A percentile compares a stretch with the other conserved stretches of the same genome.
phyloP scores from a whole-genome alignment of 2,329 filamentous ascomycete genomes.

The Leptodontidium sp. region DNA sequence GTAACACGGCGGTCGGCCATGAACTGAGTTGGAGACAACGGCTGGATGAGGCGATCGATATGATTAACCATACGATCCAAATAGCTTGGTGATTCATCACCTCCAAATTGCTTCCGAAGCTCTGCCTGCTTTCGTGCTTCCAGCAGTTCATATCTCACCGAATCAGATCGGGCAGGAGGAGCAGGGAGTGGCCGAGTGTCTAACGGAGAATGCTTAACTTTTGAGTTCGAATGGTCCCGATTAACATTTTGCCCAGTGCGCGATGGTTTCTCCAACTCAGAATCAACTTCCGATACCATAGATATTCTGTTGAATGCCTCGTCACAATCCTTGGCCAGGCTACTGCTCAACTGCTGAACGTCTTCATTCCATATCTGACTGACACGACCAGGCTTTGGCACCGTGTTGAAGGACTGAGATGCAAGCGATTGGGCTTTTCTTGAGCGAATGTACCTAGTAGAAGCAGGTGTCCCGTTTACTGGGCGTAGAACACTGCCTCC shows the following conservation, averaged over 20 bases:
- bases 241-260: not conserved
- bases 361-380: constrained; percentile 70
- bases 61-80: constrained; percentile 67
- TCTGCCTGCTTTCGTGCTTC: constrained; percentile 44
- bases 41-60: constrained; percentile 63
- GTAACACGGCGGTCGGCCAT: constrained; percentile 50
- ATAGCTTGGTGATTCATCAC: constrained; percentile 53
- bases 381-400: constrained; percentile 32
- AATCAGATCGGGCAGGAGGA: constrained; percentile 43
- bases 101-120: constrained; percentile 40
- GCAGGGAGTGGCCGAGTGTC: constrained; percentile 44
- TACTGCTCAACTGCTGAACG: constrained; percentile 81
- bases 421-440: constrained; percentile 36
- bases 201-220: constrained; percentile 32
- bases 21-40: constrained; percentile 38
- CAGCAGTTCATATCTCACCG: constrained; percentile 43
- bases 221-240: constrained; percentile 7
- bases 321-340: constrained; percentile 89
- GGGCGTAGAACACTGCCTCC: constrained; percentile 33
- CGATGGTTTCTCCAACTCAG: not conserved
- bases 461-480: constrained; percentile 28
- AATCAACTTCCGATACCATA: constrained; percentile 45
- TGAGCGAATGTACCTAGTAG: constrained; percentile 44
- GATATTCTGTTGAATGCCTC: constrained; percentile 83
- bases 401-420: constrained; percentile 24